Base-by-base conservation (phyloP, 129 eudicot genomes). In the Lactuca sativa region DNA sequence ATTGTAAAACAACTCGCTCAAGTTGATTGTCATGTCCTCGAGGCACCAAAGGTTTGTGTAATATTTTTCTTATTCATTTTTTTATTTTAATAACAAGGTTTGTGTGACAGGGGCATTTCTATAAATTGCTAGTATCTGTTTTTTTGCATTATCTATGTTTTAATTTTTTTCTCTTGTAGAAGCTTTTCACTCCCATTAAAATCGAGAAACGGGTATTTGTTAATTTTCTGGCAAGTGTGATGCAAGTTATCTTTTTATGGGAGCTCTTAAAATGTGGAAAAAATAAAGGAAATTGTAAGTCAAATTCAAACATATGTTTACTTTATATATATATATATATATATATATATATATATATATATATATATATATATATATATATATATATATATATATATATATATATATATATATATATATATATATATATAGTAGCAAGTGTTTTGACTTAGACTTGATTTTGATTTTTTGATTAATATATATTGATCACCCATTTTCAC, bases 271-370 rank as follows among this genome's bases (percentile, higher is more conserved):
- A 72, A 34, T 89, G 89, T 64, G 97, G 92, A 76, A 87, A 80
- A 85, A 77, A 76, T 48, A 89, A 87, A 78, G 97, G 99, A n/a
- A 82, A 85, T 90, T 79, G 99, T 93, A 87, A 51, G 95, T 81
- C 60, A 32, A 65, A 44, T 0, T 44, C 3, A 44, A 10, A 44
- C 1, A 44, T 44, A 10, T 44, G 0, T 0, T 44, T 3, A n/a
- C n/a, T n/a, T n/a, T n/a, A n/a, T n/a, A n/a, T n/a, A n/a, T n/a
- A n/a, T n/a, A n/a, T n/a, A n/a, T n/a, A n/a, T n/a, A n/a, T n/a
- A n/a, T n/a, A n/a, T n/a, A n/a, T n/a, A n/a, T n/a, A n/a, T n/a
- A n/a, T n/a, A n/a, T n/a, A n/a, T n/a, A n/a, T n/a, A n/a, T n/a
- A n/a, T n/a, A n/a, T n/a, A n/a, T n/a, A n/a, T n/a, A n/a, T n/a